Percentiles rank a stretch among this genome's conserved stretches.
These are phyloP conservation scores for Thalassiosira mediterranea DNA, from an alignment of 352 stramenopile species.

Conservation along the genomic window DNA sequence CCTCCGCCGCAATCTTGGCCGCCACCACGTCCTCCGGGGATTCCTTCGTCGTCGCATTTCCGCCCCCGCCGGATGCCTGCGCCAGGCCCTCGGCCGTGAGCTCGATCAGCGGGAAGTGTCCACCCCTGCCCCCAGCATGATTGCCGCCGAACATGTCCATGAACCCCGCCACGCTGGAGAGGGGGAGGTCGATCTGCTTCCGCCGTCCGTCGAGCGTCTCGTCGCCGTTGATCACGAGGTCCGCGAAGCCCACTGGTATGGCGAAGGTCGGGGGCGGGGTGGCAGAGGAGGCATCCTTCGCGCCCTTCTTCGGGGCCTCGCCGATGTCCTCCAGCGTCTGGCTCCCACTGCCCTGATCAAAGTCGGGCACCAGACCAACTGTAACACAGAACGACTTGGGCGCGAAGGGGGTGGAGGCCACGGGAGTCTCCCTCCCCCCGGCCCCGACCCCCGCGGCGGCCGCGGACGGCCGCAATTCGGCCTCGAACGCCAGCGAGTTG, in stretches of 20 bases:
- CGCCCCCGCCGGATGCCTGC: slow-evolving; percentile 7
- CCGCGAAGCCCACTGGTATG: slow-evolving; percentile 41
- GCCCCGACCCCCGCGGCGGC: neutral
- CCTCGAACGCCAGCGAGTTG: slow-evolving; percentile 47
- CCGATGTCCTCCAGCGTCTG: neutral
- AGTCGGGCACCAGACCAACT: slow-evolving; percentile 35
- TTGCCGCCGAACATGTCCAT: slow-evolving; percentile 12
- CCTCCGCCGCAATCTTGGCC: neutral
- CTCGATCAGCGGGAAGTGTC: slow-evolving; percentile 37
- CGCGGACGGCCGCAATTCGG: slow-evolving; percentile 31
- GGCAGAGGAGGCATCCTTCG: neutral
- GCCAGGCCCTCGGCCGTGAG: no score
- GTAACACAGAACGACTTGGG: slow-evolving; percentile 50
- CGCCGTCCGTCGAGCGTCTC: slow-evolving; percentile 42
- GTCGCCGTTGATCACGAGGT: slow-evolving; percentile 39
- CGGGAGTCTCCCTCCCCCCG: neutral
- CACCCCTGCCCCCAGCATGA: neutral
- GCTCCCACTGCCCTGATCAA: neutral
- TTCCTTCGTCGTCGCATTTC: neutral
- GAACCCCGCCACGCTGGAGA: slow-evolving; percentile 29
- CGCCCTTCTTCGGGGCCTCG: neutral
- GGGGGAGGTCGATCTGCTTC: slow-evolving; percentile 40
- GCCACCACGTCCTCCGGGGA: no score
- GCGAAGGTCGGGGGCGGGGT: slow-evolving; percentile 14
- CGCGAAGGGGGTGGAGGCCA: slow-evolving; percentile 20